phyloP scores from a whole-genome alignment of 305 asterid genomes.

The Solanum hybrid region DNA sequence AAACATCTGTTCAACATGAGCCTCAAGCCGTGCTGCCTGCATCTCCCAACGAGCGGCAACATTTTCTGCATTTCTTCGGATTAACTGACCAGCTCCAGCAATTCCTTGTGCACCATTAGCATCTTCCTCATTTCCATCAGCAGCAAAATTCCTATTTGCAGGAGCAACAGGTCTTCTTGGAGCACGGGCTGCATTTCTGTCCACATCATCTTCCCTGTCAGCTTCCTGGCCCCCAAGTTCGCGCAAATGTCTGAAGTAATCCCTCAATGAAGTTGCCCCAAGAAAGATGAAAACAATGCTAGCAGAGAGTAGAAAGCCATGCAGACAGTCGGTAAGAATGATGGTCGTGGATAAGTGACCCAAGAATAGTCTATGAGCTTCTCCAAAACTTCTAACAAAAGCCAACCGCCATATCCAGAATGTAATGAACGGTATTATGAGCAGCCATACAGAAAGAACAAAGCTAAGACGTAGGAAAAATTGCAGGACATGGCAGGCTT shows the following conservation, averaged over 20 bases:
- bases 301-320: slow-evolving; percentile 93
- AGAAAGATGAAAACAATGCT: slow-evolving; percentile 94
- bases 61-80: slow-evolving; percentile 91
- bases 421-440: slow-evolving; percentile 88
- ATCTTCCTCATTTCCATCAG: slow-evolving; percentile 76
- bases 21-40: slow-evolving; percentile 98
- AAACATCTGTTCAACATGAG: slow-evolving; percentile 97
- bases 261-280: slow-evolving; percentile 96
- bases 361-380: slow-evolving; percentile 81
- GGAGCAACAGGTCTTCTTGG: slow-evolving; percentile 81
- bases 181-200: slow-evolving; percentile 85
- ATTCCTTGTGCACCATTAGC: slow-evolving; percentile 76
- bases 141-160: slow-evolving; percentile 60
- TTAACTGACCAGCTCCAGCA: slow-evolving; percentile 89
- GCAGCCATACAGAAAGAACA: slow-evolving; percentile 96
- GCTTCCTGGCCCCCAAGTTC: slow-evolving; percentile 97
- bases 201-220: slow-evolving; percentile 90
- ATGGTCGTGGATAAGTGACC: slow-evolving; percentile 79
- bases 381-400: slow-evolving; percentile 83
- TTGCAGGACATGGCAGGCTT: slow-evolving; percentile 85
- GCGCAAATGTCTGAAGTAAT: slow-evolving; percentile 81
- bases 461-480: slow-evolving; percentile 88
- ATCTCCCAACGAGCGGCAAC: slow-evolving; percentile 96
- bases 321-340: slow-evolving; percentile 89
- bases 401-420: slow-evolving; percentile 99